Conservation (phyloP, 169 alveolate genomes). For the Amoebophrya sp. region DNA sequence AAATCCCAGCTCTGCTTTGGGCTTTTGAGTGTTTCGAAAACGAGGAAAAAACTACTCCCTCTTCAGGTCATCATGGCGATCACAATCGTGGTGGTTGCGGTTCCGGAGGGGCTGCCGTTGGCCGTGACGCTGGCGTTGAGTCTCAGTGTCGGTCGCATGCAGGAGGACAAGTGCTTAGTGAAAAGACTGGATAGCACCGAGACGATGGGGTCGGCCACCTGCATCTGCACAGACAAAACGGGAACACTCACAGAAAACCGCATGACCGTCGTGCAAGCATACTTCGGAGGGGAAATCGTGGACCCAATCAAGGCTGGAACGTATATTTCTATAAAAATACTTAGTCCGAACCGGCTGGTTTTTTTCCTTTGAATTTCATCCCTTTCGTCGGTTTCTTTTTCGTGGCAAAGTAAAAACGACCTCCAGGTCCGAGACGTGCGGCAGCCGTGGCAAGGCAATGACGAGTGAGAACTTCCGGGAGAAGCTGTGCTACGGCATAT, state of each 20-base stretch:
- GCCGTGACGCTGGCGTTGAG: constrained; percentile 80
- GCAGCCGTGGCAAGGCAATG: neutral
- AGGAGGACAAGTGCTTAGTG: constrained; percentile 59
- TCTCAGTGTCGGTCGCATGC: constrained; percentile 71
- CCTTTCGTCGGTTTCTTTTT: no score
- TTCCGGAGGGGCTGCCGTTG: constrained; percentile 85
- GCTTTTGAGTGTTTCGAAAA: no score
- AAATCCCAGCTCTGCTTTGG: no score
- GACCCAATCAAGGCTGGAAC: no score
- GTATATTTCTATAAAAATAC: no score
- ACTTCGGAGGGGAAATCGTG: neutral
- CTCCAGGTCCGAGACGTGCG: neutral
- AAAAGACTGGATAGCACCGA: constrained; percentile 69
- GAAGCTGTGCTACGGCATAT: neutral
- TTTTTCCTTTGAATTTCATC: no score
- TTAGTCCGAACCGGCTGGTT: no score
- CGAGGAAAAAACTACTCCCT: no score
- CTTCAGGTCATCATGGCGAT: constrained; percentile 47
- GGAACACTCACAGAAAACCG: constrained; percentile 75
- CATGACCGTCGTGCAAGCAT: constrained; percentile 50
- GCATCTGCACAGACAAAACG: constrained; percentile 77
- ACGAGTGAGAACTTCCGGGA: neutral
- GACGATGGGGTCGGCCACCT: constrained; percentile 83
- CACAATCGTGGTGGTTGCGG: constrained; percentile 71
- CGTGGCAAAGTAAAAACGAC: no score